Conservation (phyloP, 2,329 filamentous ascomycete species). For the Trichoderma brevicompactum region DNA sequence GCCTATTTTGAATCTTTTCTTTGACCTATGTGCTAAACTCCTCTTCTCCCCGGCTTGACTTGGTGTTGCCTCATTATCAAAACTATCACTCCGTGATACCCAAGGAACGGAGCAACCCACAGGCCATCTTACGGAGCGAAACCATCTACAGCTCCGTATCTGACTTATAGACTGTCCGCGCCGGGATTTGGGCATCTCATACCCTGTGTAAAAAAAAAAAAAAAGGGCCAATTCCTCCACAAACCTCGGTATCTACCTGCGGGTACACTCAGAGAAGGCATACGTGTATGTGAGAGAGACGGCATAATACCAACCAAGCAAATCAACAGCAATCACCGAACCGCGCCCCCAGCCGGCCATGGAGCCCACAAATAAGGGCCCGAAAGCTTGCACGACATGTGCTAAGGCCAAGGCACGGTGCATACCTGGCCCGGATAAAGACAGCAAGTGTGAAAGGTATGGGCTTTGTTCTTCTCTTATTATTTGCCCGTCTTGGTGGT, state of each 20-base stretch:
- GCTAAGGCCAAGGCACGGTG: constrained; percentile 58
- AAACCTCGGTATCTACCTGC: constrained; percentile 2
- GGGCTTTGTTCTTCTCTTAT: constrained; percentile 26
- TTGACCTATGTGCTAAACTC: constrained; percentile 1
- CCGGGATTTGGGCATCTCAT: not conserved
- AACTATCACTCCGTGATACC: not conserved
- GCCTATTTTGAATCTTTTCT: not conserved
- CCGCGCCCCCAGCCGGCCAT: constrained; percentile 25
- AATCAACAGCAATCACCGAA: too few relatives aligned
- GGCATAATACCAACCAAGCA: not conserved
- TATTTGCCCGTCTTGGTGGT: not conserved
- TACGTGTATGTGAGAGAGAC: not conserved
- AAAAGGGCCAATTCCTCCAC: not conserved
- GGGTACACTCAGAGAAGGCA: not conserved
- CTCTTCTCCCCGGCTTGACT: not conserved
- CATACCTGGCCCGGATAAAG: constrained; percentile 47
- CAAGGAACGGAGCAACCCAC: not conserved
- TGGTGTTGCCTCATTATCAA: not conserved
- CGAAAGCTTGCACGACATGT: constrained; percentile 55
- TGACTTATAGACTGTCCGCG: constrained; percentile 6
- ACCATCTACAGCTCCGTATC: not conserved
- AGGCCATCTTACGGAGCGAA: not conserved
- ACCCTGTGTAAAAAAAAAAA: not conserved
- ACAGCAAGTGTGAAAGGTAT: constrained; percentile 54
- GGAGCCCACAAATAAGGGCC: constrained; percentile 47